Percentiles rank a stretch among this genome's conserved stretches.
Conservation (phyloP, 768 basidiomycete genomes). For the Boletus bicolor region DNA sequence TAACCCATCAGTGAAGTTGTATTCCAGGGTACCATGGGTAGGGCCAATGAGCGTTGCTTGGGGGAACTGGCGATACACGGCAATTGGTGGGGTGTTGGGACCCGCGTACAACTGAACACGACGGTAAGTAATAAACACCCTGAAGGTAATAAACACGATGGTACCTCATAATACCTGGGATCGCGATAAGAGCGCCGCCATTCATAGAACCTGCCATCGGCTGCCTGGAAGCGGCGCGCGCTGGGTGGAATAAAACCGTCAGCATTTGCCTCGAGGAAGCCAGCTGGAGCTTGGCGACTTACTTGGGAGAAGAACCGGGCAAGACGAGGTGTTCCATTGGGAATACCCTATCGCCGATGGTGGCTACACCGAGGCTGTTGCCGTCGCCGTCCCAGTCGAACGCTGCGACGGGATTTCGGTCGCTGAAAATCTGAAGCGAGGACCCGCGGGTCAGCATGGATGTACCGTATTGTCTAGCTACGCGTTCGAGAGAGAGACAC, state of each 20-base stretch:
- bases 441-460: no score
- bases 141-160: background rate
- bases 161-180: slow-evolving; percentile 61
- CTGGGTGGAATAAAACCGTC: slow-evolving; percentile 33
- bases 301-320: slow-evolving; percentile 51
- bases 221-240: slow-evolving; percentile 56
- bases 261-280: slow-evolving; percentile 10
- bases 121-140: slow-evolving; percentile 1
- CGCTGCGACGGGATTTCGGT: slow-evolving; percentile 51
- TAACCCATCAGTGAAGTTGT: slow-evolving; percentile 56
- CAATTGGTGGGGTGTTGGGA: slow-evolving; percentile 48
- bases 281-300: slow-evolving; percentile 6
- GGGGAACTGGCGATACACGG: slow-evolving; percentile 52
- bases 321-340: slow-evolving; percentile 64
- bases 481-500: background rate
- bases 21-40: slow-evolving; percentile 60
- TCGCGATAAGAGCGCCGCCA: slow-evolving; percentile 56
- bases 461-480: no score
- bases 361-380: slow-evolving; percentile 40
- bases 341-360: slow-evolving; percentile 50
- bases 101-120: slow-evolving; percentile 44
- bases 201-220: slow-evolving; percentile 58
- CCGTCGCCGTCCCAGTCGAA: slow-evolving; percentile 43
- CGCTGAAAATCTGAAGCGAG: slow-evolving; percentile 32
- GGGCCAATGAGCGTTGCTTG: slow-evolving; percentile 59